Evolutionary conservation across 139 green algal species (phyloP).

Genomic region (Limnomonas spitsbergensis): DNA sequence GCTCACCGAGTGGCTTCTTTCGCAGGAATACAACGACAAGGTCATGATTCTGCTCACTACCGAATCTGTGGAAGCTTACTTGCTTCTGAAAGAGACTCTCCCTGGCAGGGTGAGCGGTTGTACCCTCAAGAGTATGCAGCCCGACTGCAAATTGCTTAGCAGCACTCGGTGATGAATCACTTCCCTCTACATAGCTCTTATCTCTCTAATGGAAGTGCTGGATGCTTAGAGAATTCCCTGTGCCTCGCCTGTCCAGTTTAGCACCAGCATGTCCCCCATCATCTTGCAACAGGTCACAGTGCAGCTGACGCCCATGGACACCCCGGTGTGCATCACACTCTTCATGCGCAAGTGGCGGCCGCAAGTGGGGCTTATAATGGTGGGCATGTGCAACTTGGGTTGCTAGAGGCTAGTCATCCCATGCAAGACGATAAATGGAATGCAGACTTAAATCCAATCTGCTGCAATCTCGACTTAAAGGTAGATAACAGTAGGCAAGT

Average conservation of each 20-base stretch:
- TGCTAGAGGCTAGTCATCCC: background rate
- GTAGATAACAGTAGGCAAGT: too few species aligned
- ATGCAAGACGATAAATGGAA: background rate
- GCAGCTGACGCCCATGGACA: conserved; percentile 54
- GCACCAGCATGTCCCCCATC: background rate
- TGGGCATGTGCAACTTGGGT: conserved; percentile 10
- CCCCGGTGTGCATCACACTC: conserved; percentile 25
- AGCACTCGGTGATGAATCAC: background rate
- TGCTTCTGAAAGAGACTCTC: conserved; percentile 31
- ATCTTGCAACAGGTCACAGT: conserved; percentile 40
- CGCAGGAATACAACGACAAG: conserved; percentile 55
- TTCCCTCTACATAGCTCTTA: background rate
- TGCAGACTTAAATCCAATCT: background rate
- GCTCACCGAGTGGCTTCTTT: background rate
- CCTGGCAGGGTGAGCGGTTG: conserved; percentile 28
- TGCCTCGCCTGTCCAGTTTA: too few species aligned
- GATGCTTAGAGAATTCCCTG: too few species aligned
- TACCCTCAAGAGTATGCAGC: background rate
- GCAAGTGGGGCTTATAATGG: conserved; percentile 50
- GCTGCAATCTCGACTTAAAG: too few species aligned
- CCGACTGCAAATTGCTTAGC: background rate
- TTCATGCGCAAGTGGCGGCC: conserved; percentile 55
- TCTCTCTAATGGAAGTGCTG: background rate
- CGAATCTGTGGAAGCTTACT: conserved; percentile 15
- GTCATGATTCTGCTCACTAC: conserved; percentile 50